Conservation (phyloP, 345 rosid genomes). For the Populus simonii region DNA sequence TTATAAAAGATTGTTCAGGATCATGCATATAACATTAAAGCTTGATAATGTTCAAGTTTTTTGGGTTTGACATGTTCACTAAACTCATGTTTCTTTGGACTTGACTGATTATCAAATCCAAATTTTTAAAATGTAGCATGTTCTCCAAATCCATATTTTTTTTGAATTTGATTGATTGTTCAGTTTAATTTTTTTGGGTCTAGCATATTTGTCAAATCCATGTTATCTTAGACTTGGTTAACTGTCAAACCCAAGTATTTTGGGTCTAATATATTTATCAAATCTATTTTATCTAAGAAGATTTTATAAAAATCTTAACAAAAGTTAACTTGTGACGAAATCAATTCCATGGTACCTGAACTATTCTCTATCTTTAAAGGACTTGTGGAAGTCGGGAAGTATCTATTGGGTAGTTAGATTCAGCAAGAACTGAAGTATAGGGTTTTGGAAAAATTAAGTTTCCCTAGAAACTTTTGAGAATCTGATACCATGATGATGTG, state of each 20-base stretch:
- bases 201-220: accelerated
- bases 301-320: too few species aligned
- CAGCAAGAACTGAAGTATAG: not conserved
- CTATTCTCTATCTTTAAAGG: too few species aligned
- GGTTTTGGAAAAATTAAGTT: not conserved
- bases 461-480: not conserved
- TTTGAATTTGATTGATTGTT: too few species aligned
- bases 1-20: accelerated
- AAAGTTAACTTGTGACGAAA: too few species aligned
- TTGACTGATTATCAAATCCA: accelerated
- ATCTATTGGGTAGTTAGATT: not conserved
- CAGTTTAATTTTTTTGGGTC: accelerated
- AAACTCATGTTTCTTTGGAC: too few species aligned
- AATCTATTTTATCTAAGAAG: too few species aligned
- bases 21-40: accelerated
- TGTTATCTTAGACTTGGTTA: accelerated
- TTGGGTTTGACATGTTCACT: accelerated
- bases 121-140: too few species aligned
- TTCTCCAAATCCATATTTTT: too few species aligned
- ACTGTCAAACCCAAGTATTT: accelerated
- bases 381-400: not conserved
- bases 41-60: too few species aligned
- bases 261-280: accelerated
- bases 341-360: too few species aligned
- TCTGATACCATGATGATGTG: not conserved